Conservation (phyloP, 2,329 filamentous ascomycete genomes). For the Thielaviopsis euricoi region DNA sequence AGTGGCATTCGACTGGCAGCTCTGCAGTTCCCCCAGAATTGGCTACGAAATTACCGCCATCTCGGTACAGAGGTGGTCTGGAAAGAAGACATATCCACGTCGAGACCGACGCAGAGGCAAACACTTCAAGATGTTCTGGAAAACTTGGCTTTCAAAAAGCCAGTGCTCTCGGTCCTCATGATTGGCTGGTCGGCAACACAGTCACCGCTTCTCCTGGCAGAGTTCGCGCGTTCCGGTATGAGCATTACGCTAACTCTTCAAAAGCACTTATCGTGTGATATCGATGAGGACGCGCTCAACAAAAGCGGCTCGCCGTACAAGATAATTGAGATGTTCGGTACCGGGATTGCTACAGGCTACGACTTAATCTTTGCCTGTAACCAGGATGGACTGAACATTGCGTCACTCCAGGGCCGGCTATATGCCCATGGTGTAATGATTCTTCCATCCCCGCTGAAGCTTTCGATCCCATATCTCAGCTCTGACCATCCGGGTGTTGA, state of each 20-base stretch:
- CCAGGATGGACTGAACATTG: conserved; percentile 5
- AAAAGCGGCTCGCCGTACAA: not conserved
- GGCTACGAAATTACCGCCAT: conserved; percentile 31
- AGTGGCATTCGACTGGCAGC: conserved; percentile 25
- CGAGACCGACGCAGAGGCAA: conserved; percentile 8
- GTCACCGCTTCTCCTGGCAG: not conserved
- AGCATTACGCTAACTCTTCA: not conserved
- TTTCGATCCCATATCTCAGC: not conserved
- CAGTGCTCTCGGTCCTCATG: conserved; percentile 24
- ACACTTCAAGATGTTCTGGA: conserved; percentile 17
- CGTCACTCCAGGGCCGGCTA: not conserved
- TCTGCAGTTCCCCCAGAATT: conserved; percentile 18
- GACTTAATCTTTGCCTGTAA: conserved; percentile 3
- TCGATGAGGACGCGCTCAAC: not conserved
- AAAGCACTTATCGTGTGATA: not conserved
- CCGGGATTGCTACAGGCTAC: not conserved
- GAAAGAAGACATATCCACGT: conserved; percentile 23
- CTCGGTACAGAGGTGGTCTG: conserved; percentile 33
- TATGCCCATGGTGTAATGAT: conserved; percentile 2
- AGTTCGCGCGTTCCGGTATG: not conserved
- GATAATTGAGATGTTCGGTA: conserved; percentile 1
- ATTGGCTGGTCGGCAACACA: conserved; percentile 16
- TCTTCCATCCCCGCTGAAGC: not conserved
- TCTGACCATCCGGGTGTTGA: conserved; percentile 1
- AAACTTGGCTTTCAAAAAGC: conserved; percentile 24